Evolutionary conservation across 306 rosid species (phyloP), one percentile per base, ranked within the genome.

Genomic region (Rosa persica): DNA sequence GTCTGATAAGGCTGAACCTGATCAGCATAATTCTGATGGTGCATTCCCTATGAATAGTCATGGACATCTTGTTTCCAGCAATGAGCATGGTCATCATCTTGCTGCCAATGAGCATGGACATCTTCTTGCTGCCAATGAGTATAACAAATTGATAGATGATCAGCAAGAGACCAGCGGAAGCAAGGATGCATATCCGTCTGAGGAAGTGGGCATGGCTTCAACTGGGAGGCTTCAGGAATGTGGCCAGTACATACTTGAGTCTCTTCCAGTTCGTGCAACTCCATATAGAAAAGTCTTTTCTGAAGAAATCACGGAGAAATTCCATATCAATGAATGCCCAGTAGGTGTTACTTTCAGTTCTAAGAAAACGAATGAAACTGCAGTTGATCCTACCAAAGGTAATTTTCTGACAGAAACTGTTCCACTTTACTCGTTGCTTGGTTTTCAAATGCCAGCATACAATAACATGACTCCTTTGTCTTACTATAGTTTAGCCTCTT

Each of bases 1-100:
- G 75, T 81, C 86, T 79, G 85, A 70, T 77, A 73, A 74, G 83
- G 79, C 67, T 80, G 93, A 91, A 79, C 85, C 67, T 67, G 80
- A 61, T 78, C 83, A 73, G 52, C 80, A 78, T 72, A 72, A 62
- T 78, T 84, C 81, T 48, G 78, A 76, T 22, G 79, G 72, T 51
- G 88, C 68, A 66, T 65, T 76, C 66, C 79, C 80, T 75, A 60
- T 55, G 23, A 73, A 60, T 76, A 77, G 77, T 76, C 69, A 66
- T 65, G 84, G 81, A 58, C 83, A 60, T 42, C 77, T 36, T 80
- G 75, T 49, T 74, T 43, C 66, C 67, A 74, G 25, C 25, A 54
- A 54, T 8, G 25, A 20, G 25, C 61, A 54, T 52, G 8, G 43
- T 39, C 43, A 39, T 39, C 7, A 39, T 39, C 43, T 6, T 39